Conservation (phyloP, 2,329 filamentous ascomycete genomes). For the Paraphaeosphaeria sporulosa region DNA sequence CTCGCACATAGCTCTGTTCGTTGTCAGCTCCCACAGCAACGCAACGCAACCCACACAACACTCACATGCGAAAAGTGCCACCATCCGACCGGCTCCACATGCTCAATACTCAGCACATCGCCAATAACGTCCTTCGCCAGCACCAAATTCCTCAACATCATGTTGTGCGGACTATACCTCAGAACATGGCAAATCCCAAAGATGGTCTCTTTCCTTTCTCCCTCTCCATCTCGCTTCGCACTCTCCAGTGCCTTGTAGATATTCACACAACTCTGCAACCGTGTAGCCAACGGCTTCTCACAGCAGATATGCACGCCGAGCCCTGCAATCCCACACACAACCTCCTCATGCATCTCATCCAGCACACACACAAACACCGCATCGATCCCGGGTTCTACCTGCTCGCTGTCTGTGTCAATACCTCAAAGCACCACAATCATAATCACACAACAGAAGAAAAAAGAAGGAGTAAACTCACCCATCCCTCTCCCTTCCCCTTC, state of each 20-base stretch:
- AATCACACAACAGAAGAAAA: no score
- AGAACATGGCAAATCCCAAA: constrained; percentile 96
- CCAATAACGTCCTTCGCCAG: constrained; percentile 79
- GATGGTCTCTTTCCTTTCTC: constrained; percentile 53
- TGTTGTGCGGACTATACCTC: constrained; percentile 92
- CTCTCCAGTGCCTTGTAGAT: constrained; percentile 69
- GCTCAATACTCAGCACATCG: constrained; percentile 83
- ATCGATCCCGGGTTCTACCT: constrained; percentile 53
- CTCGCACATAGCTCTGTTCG: constrained; percentile 55
- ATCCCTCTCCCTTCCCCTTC: constrained; percentile 59
- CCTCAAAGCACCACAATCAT: background rate
- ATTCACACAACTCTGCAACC: constrained; percentile 76
- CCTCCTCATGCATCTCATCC: constrained; percentile 87
- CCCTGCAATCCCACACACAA: constrained; percentile 75
- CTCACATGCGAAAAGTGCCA: constrained; percentile 77
- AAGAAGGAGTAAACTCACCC: constrained; percentile 16
- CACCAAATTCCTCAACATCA: constrained; percentile 79
- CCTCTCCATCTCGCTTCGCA: constrained; percentile 28
- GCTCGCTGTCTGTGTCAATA: constrained; percentile 8
- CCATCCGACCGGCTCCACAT: constrained; percentile 94
- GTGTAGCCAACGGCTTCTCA: constrained; percentile 91
- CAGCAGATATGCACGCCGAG: constrained; percentile 83
- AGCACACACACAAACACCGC: constrained; percentile 76
- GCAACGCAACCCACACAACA: background rate
- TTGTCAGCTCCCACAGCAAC: background rate